A percentile compares a stretch with the other conserved stretches of the same genome.
phyloP scores from a whole-genome alignment of 164 flowering plant species.

The Saururus chinensis region DNA sequence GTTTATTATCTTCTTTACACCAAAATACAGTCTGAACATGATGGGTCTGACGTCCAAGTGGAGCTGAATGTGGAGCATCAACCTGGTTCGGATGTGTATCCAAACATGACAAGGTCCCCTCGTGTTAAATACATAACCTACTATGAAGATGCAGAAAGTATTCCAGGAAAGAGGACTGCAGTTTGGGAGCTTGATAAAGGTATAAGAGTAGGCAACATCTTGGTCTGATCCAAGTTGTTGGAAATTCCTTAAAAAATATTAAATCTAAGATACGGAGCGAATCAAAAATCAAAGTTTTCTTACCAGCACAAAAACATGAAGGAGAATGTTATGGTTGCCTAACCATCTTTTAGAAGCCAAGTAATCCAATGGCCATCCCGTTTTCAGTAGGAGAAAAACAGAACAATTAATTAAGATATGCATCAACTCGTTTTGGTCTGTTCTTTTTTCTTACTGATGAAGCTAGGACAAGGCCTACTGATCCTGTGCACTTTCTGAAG shows the following conservation, averaged over 20 bases:
- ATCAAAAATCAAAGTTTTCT: too few relatives aligned
- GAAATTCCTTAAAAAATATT: background rate
- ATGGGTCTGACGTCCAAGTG: slow-evolving; percentile 86
- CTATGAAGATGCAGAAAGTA: slow-evolving; percentile 93
- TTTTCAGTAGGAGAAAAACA: too few relatives aligned
- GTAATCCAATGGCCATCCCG: too few relatives aligned
- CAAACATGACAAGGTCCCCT: slow-evolving; percentile 84
- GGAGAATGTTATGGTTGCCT: too few relatives aligned
- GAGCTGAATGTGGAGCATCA: slow-evolving; percentile 68
- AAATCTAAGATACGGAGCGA: too few relatives aligned
- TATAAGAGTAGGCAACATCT: slow-evolving; percentile 6
- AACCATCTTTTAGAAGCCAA: too few relatives aligned
- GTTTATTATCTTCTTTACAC: background rate
- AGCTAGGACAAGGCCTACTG: background rate
- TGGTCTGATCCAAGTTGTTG: too few relatives aligned
- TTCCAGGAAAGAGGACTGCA: slow-evolving; percentile 85
- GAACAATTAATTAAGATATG: too few relatives aligned
- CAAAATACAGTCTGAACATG: slow-evolving; percentile 76
- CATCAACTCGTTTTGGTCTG: background rate
- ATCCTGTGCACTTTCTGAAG: background rate
- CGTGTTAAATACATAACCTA: slow-evolving; percentile 82
- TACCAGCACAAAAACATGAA: too few relatives aligned
- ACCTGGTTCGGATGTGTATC: slow-evolving; percentile 54
- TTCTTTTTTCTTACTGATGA: background rate
- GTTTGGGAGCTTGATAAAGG: slow-evolving; percentile 97